Conservation (phyloP, 495 filamentous ascomycete genomes). For the Xylaria grammica region DNA sequence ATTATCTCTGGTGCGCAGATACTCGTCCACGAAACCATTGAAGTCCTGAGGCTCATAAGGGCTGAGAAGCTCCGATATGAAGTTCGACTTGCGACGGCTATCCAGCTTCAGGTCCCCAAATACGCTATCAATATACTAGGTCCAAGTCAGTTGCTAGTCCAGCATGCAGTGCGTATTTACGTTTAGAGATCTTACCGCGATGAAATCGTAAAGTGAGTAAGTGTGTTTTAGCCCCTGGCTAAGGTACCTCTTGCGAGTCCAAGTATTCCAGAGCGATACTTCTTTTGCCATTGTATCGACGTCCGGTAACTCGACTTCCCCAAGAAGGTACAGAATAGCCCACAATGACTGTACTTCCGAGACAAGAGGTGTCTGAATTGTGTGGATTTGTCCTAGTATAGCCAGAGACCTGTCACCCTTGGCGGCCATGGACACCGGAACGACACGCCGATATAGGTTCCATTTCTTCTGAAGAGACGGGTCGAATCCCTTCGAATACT, state of each 20-base stretch:
- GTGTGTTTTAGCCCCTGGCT: slow-evolving; percentile 31
- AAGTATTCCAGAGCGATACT: slow-evolving; percentile 43
- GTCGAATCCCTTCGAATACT: slow-evolving; percentile 4
- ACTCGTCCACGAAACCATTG: slow-evolving; percentile 30
- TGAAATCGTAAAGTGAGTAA: slow-evolving; percentile 35
- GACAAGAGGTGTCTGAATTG: slow-evolving; percentile 36
- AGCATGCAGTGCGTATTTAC: too few relatives aligned
- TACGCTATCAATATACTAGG: slow-evolving; percentile 33
- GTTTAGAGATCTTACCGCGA: slow-evolving; percentile 23
- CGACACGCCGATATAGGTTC: slow-evolving; percentile 32
- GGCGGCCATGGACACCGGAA: slow-evolving; percentile 26
- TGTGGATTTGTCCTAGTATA: slow-evolving; percentile 43
- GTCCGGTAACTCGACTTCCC: slow-evolving; percentile 35
- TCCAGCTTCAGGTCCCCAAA: slow-evolving; percentile 24
- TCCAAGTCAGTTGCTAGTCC: slow-evolving; percentile 14
- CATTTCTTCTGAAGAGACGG: slow-evolving; percentile 28
- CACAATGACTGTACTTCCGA: slow-evolving; percentile 41
- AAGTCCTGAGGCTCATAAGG: slow-evolving; percentile 26
- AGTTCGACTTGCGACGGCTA: slow-evolving; percentile 27
- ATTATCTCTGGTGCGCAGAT: slow-evolving; percentile 11
- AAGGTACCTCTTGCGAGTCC: slow-evolving; percentile 47
- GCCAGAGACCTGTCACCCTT: slow-evolving; percentile 37
- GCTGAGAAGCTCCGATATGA: slow-evolving; percentile 23
- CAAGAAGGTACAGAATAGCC: slow-evolving; percentile 37
- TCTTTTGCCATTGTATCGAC: slow-evolving; percentile 38